Evolutionary conservation across 495 filamentous ascomycete genomes (phyloP).

Genomic region (Penicillium chermesinum): DNA sequence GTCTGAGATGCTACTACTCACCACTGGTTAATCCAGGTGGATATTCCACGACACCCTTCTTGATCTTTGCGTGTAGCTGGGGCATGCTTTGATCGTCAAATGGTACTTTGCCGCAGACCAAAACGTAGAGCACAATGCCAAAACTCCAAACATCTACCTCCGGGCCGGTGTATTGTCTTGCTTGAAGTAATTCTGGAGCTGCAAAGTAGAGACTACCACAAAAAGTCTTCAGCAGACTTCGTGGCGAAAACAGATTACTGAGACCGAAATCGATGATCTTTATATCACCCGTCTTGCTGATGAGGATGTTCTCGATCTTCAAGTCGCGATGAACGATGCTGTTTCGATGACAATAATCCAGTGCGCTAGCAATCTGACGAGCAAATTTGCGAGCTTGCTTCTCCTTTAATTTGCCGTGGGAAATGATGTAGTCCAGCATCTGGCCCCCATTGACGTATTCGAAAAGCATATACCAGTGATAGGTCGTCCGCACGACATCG

Average conservation of each 20-base stretch:
- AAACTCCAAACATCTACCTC: conserved; percentile 99
- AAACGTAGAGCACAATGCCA: conserved; percentile 95
- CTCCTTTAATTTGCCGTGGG: conserved; percentile 93
- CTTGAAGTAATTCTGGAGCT: conserved; percentile 90
- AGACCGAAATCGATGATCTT: conserved; percentile 99
- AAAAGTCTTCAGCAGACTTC: conserved; percentile 87
- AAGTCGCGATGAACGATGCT: conserved; percentile 97
- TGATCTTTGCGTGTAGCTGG: conserved; percentile 97
- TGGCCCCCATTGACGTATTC: conserved; percentile 99
- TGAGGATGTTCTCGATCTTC: conserved; percentile 99
- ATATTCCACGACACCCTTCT: conserved; percentile 94
- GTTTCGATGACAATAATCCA: conserved; percentile 98
- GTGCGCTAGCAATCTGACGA: conserved; percentile 93
- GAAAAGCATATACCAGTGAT: conserved; percentile 99
- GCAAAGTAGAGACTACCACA: conserved; percentile 98
- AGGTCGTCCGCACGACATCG: conserved; percentile 89
- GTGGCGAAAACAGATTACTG: conserved; percentile 91
- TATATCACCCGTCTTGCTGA: conserved; percentile 98
- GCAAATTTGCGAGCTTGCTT: conserved; percentile 98
- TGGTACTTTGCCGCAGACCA: conserved; percentile 96
- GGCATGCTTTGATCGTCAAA: conserved; percentile 99
- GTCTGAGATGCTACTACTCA: conserved; percentile 36
- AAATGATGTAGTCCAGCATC: conserved; percentile 99
- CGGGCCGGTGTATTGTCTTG: conserved; percentile 88
- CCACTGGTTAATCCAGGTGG: conserved; percentile 86